Base-by-base conservation (phyloP, 768 basidiomycete species). In the Leccinellum albellum region DNA sequence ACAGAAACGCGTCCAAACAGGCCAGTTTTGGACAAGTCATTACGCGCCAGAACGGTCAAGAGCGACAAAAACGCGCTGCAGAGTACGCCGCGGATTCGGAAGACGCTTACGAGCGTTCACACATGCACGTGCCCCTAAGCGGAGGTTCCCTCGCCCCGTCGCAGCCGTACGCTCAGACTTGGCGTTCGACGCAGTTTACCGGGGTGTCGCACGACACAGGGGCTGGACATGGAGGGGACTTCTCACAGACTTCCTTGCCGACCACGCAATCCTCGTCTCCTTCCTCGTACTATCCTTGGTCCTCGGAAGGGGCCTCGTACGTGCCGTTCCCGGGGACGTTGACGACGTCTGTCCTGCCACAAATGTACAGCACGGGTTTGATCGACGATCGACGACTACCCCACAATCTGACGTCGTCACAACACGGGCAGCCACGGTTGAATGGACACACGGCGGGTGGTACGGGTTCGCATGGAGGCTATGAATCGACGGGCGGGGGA, bases 341-440 rank as follows among this genome's bases (percentile, higher is more conserved):
- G 44, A 86, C 88, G 21, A 89, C 88, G 17, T 85, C 87, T 1
- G 86, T 87, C 24, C 78, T 90, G 44, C 86, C 88, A 0, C 87
- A 88, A 60, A 74, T 86, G 63, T 90, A 88, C 66, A 89, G 86
- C 71, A 88, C 88, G 4, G 88, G 87, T 0, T 72, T 89, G 48
- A 77, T 81, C 3, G 85, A 84, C 58, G 81, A 82, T 40, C 75
- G 78, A 35, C 76, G 77, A 10, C 52, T 49, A 17, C 58, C 54
- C 0, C 58, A 58, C 2, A 35, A 32, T 2, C 26, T 62, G 57
- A 32, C 62, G n/a, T 40, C 66, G 26, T 59, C 60, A 1, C 66
- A 62, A 29, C 67, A 63, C 6, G 61, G 54, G 31, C 63, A 61
- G 3, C 9, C 54, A 21, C 65, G 69, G 51, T 26, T 57, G 29